These are phyloP conservation scores for Russula abietina DNA, from an alignment of 768 basidiomycete species.

Conservation along the genomic window DNA sequence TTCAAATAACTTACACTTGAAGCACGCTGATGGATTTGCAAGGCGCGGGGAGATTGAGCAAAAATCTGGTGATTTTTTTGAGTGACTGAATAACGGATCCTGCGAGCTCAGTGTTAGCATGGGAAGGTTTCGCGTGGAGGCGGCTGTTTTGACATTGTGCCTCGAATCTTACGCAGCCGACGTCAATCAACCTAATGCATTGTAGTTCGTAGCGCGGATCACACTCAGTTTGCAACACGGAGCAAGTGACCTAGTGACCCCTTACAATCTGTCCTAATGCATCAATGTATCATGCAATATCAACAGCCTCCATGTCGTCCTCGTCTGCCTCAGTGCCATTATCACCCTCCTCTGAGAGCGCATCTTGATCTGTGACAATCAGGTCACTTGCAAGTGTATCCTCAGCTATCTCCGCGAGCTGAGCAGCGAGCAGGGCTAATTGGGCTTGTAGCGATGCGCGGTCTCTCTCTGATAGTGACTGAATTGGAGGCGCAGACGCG, in stretches of 20 bases:
- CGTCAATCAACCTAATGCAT: slow-evolving; percentile 2
- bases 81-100: background rate
- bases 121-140: background rate
- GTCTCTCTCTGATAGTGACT: slow-evolving; percentile 37
- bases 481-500: slow-evolving; percentile 16
- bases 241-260: too few relatives aligned
- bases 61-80: too few relatives aligned
- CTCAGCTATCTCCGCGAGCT: slow-evolving; percentile 61
- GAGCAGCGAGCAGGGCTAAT: slow-evolving; percentile 64
- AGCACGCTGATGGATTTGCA: too few relatives aligned
- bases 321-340: background rate
- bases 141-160: background rate
- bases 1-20: too few relatives aligned
- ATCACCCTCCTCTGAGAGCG: slow-evolving; percentile 2
- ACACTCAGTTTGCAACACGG: background rate
- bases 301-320: slow-evolving; percentile 29
- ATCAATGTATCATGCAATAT: background rate
- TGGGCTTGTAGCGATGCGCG: slow-evolving; percentile 70
- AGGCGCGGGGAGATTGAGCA: background rate
- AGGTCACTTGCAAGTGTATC: slow-evolving; percentile 23
- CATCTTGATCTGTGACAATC: slow-evolving; percentile 16
- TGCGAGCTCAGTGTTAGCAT: background rate
- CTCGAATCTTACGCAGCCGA: background rate
- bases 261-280: slow-evolving; percentile 1
- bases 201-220: background rate